Percentiles rank a stretch among this genome's conserved stretches.
phyloP scores from a whole-genome alignment of 1,284 basidiomycete genomes.

The Cryptococcus sp. region DNA sequence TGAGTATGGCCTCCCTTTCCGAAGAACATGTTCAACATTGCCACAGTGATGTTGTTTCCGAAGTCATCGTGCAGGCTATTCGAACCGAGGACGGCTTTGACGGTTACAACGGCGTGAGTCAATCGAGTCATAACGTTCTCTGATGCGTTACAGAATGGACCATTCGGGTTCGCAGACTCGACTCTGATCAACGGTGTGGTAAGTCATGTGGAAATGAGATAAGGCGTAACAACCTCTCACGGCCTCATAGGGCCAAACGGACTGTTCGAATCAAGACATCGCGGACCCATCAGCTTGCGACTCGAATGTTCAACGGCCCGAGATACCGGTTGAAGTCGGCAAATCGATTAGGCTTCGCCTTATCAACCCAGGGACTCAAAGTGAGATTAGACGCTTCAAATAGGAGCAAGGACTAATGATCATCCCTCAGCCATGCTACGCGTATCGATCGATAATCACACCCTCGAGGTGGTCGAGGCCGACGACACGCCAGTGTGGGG shows the following conservation, averaged over 20 bases:
- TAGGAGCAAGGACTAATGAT: too few relatives aligned
- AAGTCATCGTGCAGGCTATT: conserved; percentile 25
- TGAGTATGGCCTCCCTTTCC: conserved; percentile 8
- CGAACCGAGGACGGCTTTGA: neutral
- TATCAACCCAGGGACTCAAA: conserved; percentile 30
- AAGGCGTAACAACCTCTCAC: neutral
- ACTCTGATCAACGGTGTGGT: conserved; percentile 38
- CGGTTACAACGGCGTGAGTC: conserved; percentile 27
- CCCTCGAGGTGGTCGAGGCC: conserved; percentile 32
- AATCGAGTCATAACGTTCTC: neutral
- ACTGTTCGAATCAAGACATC: conserved; percentile 1
- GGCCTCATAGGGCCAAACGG: conserved; percentile 5
- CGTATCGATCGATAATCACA: conserved; percentile 35
- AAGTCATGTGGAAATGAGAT: neutral
- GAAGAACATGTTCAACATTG: neutral
- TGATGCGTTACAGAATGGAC: conserved; percentile 6
- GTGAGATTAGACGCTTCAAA: too few relatives aligned
- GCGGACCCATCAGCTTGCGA: neutral
- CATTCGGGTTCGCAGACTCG: conserved; percentile 25
- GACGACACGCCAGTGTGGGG: conserved; percentile 33
- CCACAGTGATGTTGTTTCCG: conserved; percentile 30
- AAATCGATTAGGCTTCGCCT: conserved; percentile 27
- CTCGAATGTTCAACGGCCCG: conserved; percentile 1
- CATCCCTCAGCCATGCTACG: conserved; percentile 5
- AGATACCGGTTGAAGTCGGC: conserved; percentile 19